Percentiles rank a stretch among this genome's conserved stretches.
Evolutionary conservation across 768 basidiomycete species (phyloP).

Genomic region (Agaricus sinodeliciosus): DNA sequence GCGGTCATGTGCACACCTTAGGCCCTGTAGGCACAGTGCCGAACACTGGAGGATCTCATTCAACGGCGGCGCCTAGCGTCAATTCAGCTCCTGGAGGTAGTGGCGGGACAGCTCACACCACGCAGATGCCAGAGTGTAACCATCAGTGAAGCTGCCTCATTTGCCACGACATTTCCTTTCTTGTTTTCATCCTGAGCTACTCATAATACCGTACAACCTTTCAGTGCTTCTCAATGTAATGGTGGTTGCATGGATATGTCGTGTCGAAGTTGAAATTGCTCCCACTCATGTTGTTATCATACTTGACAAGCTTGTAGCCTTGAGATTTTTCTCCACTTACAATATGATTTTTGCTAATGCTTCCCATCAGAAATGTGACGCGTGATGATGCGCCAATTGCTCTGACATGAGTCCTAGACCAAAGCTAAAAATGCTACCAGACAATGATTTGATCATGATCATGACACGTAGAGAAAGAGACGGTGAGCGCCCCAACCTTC

Average conservation of each 20-base stretch:
- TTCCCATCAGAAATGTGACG: too few species aligned
- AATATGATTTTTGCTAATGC: too few species aligned
- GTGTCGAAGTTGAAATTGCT: too few species aligned
- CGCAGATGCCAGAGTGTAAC: slow-evolving; percentile 10
- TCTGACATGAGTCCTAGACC: too few species aligned
- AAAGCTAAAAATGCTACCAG: neutral
- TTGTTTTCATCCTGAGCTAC: neutral
- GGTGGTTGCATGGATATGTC: too few species aligned
- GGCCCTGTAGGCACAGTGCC: neutral
- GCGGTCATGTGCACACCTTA: neutral
- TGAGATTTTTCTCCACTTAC: too few species aligned
- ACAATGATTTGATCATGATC: neutral
- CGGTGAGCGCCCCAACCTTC: too few species aligned
- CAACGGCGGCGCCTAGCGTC: neutral
- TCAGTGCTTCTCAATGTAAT: too few species aligned
- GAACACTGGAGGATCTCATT: neutral
- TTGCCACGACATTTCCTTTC: neutral
- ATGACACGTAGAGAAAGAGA: too few species aligned
- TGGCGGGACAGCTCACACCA: neutral
- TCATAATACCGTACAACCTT: neutral
- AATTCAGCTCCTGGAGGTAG: neutral
- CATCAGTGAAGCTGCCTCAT: neutral
- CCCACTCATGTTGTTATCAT: too few species aligned
- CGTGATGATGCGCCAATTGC: too few species aligned
- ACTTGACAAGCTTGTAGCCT: too few species aligned